Conservation (phyloP, 768 basidiomycete species). For the Cystofilobasidium capitatum region DNA sequence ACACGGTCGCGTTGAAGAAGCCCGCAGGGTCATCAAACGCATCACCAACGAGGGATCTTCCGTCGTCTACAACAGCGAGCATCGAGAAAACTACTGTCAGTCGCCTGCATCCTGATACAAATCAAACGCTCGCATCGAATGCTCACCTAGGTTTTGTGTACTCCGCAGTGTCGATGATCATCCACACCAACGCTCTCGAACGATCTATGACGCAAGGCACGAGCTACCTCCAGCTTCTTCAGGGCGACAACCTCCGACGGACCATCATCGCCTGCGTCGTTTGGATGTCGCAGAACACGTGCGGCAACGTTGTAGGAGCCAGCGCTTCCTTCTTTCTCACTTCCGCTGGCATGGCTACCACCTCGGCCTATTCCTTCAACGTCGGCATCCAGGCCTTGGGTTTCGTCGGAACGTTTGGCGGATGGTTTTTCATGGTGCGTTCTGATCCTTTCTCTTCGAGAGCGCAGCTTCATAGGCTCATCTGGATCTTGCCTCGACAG, state of each 20-base stretch:
- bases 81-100: too few relatives aligned
- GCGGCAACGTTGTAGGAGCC: conserved; percentile 3
- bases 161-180: conserved; percentile 32
- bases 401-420: conserved; percentile 32
- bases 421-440: conserved; percentile 30
- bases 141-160: conserved; percentile 11
- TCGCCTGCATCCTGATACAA: too few relatives aligned
- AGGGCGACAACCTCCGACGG: conserved; percentile 31
- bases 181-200: conserved; percentile 33
- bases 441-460: too few relatives aligned
- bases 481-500: too few relatives aligned
- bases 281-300: conserved; percentile 1
- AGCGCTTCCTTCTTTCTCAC: not conserved
- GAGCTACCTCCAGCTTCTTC: conserved; percentile 30
- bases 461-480: too few relatives aligned
- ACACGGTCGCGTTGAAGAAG: not conserved
- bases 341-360: not conserved
- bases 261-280: conserved; percentile 31
- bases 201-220: conserved; percentile 27
- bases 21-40: conserved; percentile 3
- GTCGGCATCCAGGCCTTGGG: conserved; percentile 31
- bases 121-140: too few relatives aligned
- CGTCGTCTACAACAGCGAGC: too few relatives aligned
- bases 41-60: conserved; percentile 9
- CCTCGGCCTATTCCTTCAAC: conserved; percentile 4